Base-by-base conservation (phyloP, 2,329 filamentous ascomycete genomes). In the Fusarium hostae region DNA sequence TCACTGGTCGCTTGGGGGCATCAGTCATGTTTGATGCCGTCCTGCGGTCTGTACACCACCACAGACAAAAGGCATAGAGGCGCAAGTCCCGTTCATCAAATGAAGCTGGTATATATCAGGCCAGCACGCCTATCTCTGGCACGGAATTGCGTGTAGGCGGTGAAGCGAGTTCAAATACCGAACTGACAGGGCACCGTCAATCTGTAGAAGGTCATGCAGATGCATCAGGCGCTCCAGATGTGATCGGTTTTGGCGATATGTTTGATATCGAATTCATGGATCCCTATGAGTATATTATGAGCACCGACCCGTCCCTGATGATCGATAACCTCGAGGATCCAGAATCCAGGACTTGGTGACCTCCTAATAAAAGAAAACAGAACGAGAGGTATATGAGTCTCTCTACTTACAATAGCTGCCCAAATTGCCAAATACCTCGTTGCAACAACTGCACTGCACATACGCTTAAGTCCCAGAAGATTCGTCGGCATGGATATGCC, bases 391-490 rank as follows among this genome's bases (percentile, higher is more conserved):
- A n/a, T n/a, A n/a, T n/a, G n/a, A n/a, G n/a, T n/a, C n/a, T n/a
- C n/a, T n/a, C n/a, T n/a, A n/a, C n/a, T n/a, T n/a, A n/a, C n/a
- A n/a, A n/a, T n/a, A n/a, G n/a, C 8, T 56, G 52, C 15, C 30
- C 39, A 6, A 0, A 0, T 4, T 56, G 54, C 9, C 3, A 2
- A 3, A 0, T 4, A 5, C 18, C 1, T 16, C 59, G 50, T 9
- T 61, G 59, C 9, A 0, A 0, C 1, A 7, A 0, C 26, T 61
- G 59, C 16, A 1, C 1, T n/a, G n/a, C n/a, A n/a, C n/a, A 6
- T 40, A 39, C 12, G 2, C 0, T 4, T 40, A 20, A 32, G 3
- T 16, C 0, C 7, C 3, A 0, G 2, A 34, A 28, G 0, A 13
- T 24, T 12, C 2, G 2, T 6, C 8, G 3, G 9, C 1, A 43